Evolutionary conservation across 768 basidiomycete genomes (phyloP), one percentile per base, ranked within the genome.

Genomic region (Gloeophyllum trabeum): DNA sequence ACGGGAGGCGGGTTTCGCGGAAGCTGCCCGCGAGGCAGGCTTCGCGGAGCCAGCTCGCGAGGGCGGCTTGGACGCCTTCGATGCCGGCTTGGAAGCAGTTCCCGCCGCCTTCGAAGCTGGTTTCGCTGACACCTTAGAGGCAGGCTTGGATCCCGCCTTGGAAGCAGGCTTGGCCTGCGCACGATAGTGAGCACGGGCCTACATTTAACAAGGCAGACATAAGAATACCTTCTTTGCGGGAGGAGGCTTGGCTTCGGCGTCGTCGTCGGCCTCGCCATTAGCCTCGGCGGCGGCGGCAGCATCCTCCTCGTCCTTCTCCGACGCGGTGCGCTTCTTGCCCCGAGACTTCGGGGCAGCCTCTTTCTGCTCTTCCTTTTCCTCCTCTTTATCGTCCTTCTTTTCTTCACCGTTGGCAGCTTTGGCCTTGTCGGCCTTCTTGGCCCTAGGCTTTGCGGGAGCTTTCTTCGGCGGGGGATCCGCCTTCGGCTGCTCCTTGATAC

Each of bases 401-500:
- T 32, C 10, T 10, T 10, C 44, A 22, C 16, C 47, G 4, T 24
- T 46, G 14, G 39, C 28, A 24, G 54, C 57, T 30, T 56, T 56
- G 41, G 53, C 54, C 43, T 59, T 51, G 43, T 69, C 66, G 36
- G 39, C 52, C 51, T 70, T 71, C 58, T 61, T 67, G 32, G 66
- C 61, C 50, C 77, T 68, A 37, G 81, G 77, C 62, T 83, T 84
- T 4, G 75, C 66, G 19, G 70, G 65, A 35, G 73, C 61, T 57
- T 78, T 83, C 72, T 80, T 82, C 13, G 59, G 62, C 23, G 55
- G 44, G 64, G 59, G 30, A 21, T 62, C 77, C 2, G 62, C 55
- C 58, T 78, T 81, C 42, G 79, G 79, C 45, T 73, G 70, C 21
- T 79, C 80, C 59, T 84, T 84, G 63, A 86, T 83, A 52, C 82